phyloP scores from a whole-genome alignment of 305 asterid genomes.

The Striga hermonthica region DNA sequence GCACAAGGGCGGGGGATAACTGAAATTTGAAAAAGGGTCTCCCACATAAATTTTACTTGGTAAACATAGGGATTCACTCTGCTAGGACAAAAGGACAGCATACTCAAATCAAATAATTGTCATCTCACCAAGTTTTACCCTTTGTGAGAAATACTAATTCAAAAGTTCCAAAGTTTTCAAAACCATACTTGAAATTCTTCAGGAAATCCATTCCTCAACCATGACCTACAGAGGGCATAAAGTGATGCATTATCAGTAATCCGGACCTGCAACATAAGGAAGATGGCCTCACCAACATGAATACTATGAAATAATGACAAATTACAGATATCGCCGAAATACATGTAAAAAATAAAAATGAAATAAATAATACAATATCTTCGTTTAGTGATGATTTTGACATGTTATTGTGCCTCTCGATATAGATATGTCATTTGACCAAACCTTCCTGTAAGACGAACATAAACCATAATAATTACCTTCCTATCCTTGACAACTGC shows the following conservation, averaged over 20 bases:
- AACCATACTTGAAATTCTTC: conserved; percentile 73
- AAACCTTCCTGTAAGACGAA: background rate
- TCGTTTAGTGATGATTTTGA: background rate
- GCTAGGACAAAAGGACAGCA: background rate
- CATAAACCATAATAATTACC: conserved; percentile 38
- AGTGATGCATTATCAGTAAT: conserved; percentile 60
- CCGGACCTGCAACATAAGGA: conserved; percentile 55
- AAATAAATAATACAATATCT: background rate
- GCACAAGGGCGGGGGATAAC: background rate
- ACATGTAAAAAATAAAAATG: background rate
- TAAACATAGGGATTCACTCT: background rate
- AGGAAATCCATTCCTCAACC: conserved; percentile 78
- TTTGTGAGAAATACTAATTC: conserved; percentile 23
- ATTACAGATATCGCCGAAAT: background rate
- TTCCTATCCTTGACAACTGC: conserved; percentile 65
- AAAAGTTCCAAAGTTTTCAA: conserved; percentile 21
- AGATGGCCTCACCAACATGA: conserved; percentile 23
- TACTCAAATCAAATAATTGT: background rate
- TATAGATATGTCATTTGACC: background rate
- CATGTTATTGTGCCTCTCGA: background rate
- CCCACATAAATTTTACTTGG: background rate
- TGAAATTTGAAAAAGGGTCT: background rate
- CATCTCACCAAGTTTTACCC: too few species aligned
- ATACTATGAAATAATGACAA: background rate
- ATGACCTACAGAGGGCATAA: conserved; percentile 76